Evolutionary conservation across 2,329 filamentous ascomycete species (phyloP).

Genomic region (Rhexocercosporidium sp.): DNA sequence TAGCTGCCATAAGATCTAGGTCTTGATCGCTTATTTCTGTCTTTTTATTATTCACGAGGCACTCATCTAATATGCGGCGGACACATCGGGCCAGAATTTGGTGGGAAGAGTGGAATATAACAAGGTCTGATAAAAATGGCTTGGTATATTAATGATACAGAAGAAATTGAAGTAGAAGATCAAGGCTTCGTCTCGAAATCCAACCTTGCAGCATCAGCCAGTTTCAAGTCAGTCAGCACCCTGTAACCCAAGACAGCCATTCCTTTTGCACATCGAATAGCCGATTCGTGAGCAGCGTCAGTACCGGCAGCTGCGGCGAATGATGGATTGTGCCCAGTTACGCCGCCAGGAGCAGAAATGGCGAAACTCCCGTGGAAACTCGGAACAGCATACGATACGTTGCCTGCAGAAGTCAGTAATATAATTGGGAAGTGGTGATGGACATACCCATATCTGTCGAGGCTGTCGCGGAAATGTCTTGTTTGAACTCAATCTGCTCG

Average conservation of each 20-base stretch:
- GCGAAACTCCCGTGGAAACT: constrained; percentile 23
- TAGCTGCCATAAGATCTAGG: too few relatives aligned
- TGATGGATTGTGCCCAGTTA: not conserved
- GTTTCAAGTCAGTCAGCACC: not conserved
- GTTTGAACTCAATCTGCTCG: not conserved
- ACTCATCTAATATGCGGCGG: too few relatives aligned
- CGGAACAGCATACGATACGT: constrained; percentile 29
- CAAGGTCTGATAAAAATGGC: too few relatives aligned
- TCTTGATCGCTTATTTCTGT: too few relatives aligned
- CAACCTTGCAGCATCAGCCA: not conserved
- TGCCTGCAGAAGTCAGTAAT: constrained; percentile 19
- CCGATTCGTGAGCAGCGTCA: not conserved
- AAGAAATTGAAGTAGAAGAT: constrained; percentile 16
- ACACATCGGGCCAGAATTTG: too few relatives aligned
- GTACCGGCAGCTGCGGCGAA: not conserved
- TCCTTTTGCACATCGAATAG: not conserved
- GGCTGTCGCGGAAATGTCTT: not conserved
- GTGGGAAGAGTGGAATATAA: too few relatives aligned
- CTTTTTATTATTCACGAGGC: too few relatives aligned
- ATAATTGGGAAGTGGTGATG: not conserved
- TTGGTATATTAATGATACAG: not conserved
- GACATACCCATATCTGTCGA: constrained; percentile 40
- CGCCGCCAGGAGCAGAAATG: constrained; percentile 14
- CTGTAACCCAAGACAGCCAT: not conserved
- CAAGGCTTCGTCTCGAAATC: not conserved